Evolutionary conservation across 1,139 yeast genomes (phyloP).

Genomic region (Geotrichum macrosporum): DNA sequence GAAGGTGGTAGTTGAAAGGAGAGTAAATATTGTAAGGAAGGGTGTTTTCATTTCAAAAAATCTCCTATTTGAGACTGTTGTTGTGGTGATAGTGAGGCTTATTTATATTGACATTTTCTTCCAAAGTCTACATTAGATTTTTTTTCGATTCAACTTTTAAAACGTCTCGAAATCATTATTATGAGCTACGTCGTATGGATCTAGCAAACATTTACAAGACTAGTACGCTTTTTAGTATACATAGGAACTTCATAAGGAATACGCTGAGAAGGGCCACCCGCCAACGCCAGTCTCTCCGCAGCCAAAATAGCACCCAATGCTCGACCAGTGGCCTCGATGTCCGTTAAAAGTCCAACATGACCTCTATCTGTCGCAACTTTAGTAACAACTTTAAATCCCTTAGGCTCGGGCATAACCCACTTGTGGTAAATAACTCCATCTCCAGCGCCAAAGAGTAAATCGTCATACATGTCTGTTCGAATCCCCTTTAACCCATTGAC

Average conservation of each 20-base stretch:
- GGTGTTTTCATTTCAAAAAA: background rate
- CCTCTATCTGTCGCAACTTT: constrained; percentile 63
- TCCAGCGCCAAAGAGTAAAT: constrained; percentile 82
- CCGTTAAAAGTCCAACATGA: constrained; percentile 76
- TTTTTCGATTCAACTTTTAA: no score
- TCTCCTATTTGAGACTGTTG: background rate
- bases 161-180: no score
- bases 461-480: constrained; percentile 64
- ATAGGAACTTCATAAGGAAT: background rate
- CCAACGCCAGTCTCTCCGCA: constrained; percentile 25
- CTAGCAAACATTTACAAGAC: background rate
- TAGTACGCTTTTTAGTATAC: background rate
- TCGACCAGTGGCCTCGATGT: constrained; percentile 62
- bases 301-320: constrained; percentile 56
- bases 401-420: constrained; percentile 72
- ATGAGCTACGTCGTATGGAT: no score
- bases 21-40: background rate
- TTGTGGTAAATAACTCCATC: constrained; percentile 87
- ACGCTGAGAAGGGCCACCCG: background rate
- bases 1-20: no score
- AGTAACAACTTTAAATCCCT: constrained; percentile 66
- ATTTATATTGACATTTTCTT: background rate
- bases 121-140: no score
- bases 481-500: constrained; percentile 62
- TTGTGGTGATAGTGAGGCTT: background rate